A percentile compares a stretch with the other conserved stretches of the same genome.
These are phyloP conservation scores for Trichosporon sp. DNA, from an alignment of 1,284 basidiomycete species.

Conservation along the genomic window DNA sequence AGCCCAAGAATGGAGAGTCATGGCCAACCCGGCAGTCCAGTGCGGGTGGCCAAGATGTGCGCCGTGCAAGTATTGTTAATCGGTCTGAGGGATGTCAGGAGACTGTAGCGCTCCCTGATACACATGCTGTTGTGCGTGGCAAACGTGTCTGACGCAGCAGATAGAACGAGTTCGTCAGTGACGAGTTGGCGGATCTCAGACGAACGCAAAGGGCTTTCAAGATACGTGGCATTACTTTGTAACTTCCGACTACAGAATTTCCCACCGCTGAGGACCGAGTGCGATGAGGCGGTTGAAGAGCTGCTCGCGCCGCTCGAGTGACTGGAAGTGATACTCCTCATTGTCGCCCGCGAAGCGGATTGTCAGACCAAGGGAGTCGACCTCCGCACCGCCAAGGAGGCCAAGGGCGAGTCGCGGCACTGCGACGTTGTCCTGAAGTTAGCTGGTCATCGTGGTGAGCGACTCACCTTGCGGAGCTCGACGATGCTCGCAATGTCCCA, in stretches of 20 bases:
- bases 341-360: conserved; percentile 41
- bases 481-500: conserved; percentile 24
- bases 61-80: no score
- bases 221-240: no score
- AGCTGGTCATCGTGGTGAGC: conserved; percentile 15
- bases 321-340: conserved; percentile 51
- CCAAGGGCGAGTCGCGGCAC: conserved; percentile 57
- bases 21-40: no score
- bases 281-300: conserved; percentile 56
- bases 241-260: conserved; percentile 38
- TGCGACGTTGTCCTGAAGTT: conserved; percentile 40
- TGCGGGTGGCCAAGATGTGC: no score
- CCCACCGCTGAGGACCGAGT: conserved; percentile 57
- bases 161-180: no score
- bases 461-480: conserved; percentile 21
- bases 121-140: no score
- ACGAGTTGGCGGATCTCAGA: no score
- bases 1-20: no score
- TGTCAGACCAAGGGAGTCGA: conserved; percentile 54
- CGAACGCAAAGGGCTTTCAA: no score
- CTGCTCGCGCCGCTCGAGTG: conserved; percentile 56
- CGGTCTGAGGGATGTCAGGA: no score
- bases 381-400: conserved; percentile 54
- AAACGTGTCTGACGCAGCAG: no score
- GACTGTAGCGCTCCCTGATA: no score